phyloP scores from a whole-genome alignment of 805 yeast genomes.

The Pichia nanzhaoensis region DNA sequence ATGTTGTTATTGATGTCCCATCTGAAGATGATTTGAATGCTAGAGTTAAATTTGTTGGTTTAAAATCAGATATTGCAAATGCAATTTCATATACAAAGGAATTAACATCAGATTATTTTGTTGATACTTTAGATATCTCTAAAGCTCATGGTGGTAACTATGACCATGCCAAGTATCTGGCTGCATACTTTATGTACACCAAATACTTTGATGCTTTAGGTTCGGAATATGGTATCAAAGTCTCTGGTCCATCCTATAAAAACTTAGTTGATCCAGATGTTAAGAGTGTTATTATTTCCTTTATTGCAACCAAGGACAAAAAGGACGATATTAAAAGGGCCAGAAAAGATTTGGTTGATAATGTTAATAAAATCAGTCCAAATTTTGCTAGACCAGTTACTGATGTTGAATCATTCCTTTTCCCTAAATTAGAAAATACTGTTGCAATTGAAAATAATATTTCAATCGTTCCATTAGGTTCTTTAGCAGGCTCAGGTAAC shows the following conservation, averaged over 20 bases:
- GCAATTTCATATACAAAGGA: constrained; percentile 62
- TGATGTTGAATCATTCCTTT: constrained; percentile 63
- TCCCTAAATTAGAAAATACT: constrained; percentile 38
- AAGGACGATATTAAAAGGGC: constrained; percentile 49
- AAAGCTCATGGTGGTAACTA: constrained; percentile 81
- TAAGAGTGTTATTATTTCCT: constrained; percentile 50
- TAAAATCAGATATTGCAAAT: constrained; percentile 41
- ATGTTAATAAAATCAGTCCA: constrained; percentile 71
- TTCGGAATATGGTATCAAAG: constrained; percentile 34
- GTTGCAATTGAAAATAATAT: constrained; percentile 42
- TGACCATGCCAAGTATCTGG: constrained; percentile 69
- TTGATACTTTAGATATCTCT: constrained; percentile 72
- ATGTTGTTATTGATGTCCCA: constrained; percentile 56
- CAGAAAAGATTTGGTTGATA: constrained; percentile 63
- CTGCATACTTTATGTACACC: constrained; percentile 54
- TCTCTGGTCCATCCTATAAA: constrained; percentile 41
- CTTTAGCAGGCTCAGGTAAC: constrained; percentile 37
- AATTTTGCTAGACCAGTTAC: constrained; percentile 46
- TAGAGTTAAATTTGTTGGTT: constrained; percentile 59
- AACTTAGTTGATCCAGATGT: constrained; percentile 36
- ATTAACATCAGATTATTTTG: constrained; percentile 50
- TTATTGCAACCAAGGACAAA: constrained; percentile 44
- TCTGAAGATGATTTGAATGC: constrained; percentile 34
- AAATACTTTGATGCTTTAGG: constrained; percentile 42
- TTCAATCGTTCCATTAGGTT: constrained; percentile 53